A percentile compares a stretch with the other conserved stretches of the same genome.
Conservation (phyloP, 179 eudicot genomes). For the Corrigiola litoralis region DNA sequence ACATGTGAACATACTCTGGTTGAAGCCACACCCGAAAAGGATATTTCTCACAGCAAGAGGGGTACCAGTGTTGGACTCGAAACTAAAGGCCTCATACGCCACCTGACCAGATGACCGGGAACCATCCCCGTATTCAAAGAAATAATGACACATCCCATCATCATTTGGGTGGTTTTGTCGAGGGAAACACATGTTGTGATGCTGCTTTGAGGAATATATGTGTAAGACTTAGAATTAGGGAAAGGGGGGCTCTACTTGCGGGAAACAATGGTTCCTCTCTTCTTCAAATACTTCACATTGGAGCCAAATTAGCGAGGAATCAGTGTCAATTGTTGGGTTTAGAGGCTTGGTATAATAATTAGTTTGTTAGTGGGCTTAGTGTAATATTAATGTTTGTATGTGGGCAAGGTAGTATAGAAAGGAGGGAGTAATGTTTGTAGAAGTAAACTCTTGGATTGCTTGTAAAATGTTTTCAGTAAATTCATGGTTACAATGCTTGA, state of each 20-base stretch:
- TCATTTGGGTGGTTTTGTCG: background rate
- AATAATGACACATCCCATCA: background rate
- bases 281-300: constrained; percentile 9
- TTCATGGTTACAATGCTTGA: too few relatives aligned
- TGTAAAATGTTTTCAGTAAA: too few relatives aligned
- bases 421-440: too few relatives aligned
- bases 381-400: too few relatives aligned
- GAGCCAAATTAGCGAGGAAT: constrained; percentile 11
- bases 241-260: constrained; percentile 1
- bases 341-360: too few relatives aligned
- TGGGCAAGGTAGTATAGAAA: too few relatives aligned
- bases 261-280: background rate
- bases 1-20: too few relatives aligned
- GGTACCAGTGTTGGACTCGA: background rate
- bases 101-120: background rate
- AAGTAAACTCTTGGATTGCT: too few relatives aligned
- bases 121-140: background rate
- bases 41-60: background rate
- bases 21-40: background rate
- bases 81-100: background rate
- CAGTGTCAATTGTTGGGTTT: constrained; percentile 10
- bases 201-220: background rate
- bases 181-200: background rate
- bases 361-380: too few relatives aligned
- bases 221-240: background rate